phyloP scores from a whole-genome alignment of 768 basidiomycete species.

The Pluteus cervinus region DNA sequence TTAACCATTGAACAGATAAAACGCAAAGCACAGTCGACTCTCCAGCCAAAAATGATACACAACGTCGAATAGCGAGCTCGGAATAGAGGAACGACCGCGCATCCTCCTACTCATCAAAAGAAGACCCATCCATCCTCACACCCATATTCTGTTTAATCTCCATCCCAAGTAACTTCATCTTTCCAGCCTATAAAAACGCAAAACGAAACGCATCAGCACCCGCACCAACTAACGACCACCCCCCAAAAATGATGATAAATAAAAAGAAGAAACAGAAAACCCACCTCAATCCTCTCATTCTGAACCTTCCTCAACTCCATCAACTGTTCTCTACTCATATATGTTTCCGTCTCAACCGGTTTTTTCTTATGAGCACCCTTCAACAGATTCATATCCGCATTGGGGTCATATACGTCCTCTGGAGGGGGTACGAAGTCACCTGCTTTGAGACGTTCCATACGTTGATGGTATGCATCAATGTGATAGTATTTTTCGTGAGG shows the following conservation, averaged over 20 bases:
- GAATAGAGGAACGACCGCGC: no score
- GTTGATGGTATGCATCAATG: conserved; percentile 76
- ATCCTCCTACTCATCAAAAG: no score
- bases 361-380: conserved; percentile 66
- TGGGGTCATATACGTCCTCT: conserved; percentile 74
- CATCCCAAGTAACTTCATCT: conserved; percentile 86
- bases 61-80: no score
- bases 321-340: conserved; percentile 73
- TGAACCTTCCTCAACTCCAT: conserved; percentile 79
- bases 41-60: no score
- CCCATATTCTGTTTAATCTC: conserved; percentile 81
- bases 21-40: no score
- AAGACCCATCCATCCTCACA: conserved; percentile 86
- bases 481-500: conserved; percentile 96
- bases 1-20: no score
- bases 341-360: conserved; percentile 61
- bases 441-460: conserved; percentile 80
- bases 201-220: not conserved
- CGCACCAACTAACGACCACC: not conserved
- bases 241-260: not conserved
- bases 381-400: conserved; percentile 78
- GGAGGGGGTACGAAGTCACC: conserved; percentile 75
- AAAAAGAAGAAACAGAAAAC: conserved; percentile 11
- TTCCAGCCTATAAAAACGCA: conserved; percentile 46
- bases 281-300: conserved; percentile 76